Percentiles rank a stretch among this genome's conserved stretches.
Evolutionary conservation across 2,329 filamentous ascomycete species (phyloP).

Genomic region (Calonectria pseudoreteaudii): DNA sequence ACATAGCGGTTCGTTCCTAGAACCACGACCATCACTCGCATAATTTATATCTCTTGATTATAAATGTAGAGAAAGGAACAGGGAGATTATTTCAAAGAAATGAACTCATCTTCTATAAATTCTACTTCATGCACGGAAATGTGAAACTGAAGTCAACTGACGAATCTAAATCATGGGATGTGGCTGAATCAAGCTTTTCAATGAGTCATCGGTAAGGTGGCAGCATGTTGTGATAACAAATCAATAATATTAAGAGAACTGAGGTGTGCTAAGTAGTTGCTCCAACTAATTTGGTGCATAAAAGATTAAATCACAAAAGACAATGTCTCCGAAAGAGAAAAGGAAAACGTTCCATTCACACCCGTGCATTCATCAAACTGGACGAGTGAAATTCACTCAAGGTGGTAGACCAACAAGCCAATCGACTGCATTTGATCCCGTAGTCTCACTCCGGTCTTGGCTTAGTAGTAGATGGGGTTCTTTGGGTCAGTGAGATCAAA

Average conservation of each 20-base stretch:
- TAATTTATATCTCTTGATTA: background rate
- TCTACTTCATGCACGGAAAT: background rate
- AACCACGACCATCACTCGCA: background rate
- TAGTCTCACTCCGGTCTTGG: background rate
- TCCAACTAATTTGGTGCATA: background rate
- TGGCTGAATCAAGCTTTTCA: background rate
- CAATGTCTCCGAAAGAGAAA: background rate
- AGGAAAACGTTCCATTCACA: background rate
- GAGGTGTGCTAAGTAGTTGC: background rate
- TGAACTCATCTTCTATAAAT: background rate
- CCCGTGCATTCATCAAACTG: background rate
- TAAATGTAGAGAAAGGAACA: background rate
- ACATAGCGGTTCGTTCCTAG: background rate
- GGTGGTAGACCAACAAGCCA: background rate
- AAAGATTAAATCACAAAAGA: background rate
- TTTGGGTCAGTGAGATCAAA: slow-evolving; percentile 67
- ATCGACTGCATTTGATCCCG: background rate
- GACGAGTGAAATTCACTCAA: background rate
- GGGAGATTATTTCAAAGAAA: background rate
- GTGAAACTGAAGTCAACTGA: background rate
- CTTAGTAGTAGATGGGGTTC: slow-evolving; percentile 62
- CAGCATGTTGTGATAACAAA: background rate
- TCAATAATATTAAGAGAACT: slow-evolving; percentile 2
- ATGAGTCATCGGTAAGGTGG: background rate
- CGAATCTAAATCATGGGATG: background rate